Percentiles rank a stretch among this genome's conserved stretches.
These are phyloP conservation scores for Lodderomyces theae DNA, from an alignment of 1,139 yeast genomes.

Conservation along the genomic window DNA sequence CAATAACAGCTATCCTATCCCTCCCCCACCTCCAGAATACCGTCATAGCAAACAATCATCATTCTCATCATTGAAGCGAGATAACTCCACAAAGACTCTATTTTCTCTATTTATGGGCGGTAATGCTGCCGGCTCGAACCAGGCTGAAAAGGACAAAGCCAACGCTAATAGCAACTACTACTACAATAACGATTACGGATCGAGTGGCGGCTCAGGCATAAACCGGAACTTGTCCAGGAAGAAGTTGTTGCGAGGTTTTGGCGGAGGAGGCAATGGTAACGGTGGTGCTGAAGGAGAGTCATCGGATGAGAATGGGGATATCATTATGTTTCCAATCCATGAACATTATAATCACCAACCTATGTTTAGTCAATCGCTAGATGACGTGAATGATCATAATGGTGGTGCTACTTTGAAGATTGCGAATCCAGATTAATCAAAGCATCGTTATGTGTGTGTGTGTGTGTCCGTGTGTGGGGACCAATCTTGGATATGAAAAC, in stretches of 20 bases:
- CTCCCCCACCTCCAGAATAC: neutral
- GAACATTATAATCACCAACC: constrained; percentile 71
- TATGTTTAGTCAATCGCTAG: constrained; percentile 66
- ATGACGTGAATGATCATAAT: constrained; percentile 73
- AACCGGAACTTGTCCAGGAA: constrained; percentile 35
- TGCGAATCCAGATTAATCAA: constrained; percentile 59
- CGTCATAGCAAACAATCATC: constrained; percentile 13
- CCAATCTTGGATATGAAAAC: too few species aligned
- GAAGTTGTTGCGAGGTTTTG: constrained; percentile 20
- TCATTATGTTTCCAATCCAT: constrained; percentile 37
- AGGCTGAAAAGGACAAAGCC: constrained; percentile 17
- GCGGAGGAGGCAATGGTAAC: neutral
- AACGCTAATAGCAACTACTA: constrained; percentile 2
- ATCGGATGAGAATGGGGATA: constrained; percentile 5
- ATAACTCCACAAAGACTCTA: constrained; percentile 35
- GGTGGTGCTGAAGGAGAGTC: constrained; percentile 1
- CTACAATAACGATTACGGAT: constrained; percentile 4
- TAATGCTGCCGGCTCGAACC: neutral
- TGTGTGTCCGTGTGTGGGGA: too few species aligned
- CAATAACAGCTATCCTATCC: neutral
- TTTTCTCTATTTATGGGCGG: constrained; percentile 24
- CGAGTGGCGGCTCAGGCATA: constrained; percentile 20
- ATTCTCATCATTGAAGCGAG: constrained; percentile 26
- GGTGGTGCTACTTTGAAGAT: constrained; percentile 49
- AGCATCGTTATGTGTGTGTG: too few species aligned